A percentile compares a stretch with the other conserved stretches of the same genome.
phyloP scores from a whole-genome alignment of 805 yeast species.

The Starmerella vitae region DNA sequence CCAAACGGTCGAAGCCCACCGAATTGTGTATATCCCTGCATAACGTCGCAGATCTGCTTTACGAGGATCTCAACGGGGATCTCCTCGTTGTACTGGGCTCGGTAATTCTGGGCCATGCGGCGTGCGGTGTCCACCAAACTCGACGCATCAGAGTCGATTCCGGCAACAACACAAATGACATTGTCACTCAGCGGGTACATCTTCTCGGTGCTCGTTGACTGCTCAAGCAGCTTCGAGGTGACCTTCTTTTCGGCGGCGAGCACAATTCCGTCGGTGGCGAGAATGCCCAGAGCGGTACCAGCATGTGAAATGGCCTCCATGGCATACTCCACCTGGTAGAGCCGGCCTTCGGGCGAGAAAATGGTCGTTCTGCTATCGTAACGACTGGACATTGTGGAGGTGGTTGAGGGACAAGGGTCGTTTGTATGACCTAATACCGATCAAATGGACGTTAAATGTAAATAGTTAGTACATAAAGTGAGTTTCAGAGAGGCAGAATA shows the following conservation, averaged over 20 bases:
- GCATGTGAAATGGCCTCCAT: conserved; percentile 79
- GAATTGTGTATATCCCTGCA: conserved; percentile 96
- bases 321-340: conserved; percentile 94
- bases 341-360: conserved; percentile 96
- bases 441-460: no score
- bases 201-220: conserved; percentile 87
- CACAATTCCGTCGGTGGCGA: conserved; percentile 76
- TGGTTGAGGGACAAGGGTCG: neutral
- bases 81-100: conserved; percentile 78
- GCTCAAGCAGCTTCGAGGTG: conserved; percentile 82
- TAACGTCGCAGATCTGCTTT: conserved; percentile 76
- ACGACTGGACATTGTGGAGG: conserved; percentile 54
- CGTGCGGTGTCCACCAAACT: conserved; percentile 83
- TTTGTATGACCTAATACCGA: no score
- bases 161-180: conserved; percentile 84
- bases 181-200: conserved; percentile 68
- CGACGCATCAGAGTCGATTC: conserved; percentile 93
- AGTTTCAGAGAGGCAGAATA: conserved; percentile 50
- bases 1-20: conserved; percentile 99
- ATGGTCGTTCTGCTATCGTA: conserved; percentile 98
- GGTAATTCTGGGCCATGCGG: conserved; percentile 65
- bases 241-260: conserved; percentile 95
- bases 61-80: conserved; percentile 89
- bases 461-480: conserved; percentile 75
- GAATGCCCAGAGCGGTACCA: conserved; percentile 68